Conservation (phyloP, 2,329 filamentous ascomycete species). For the Acephala macrosclerotiorum region DNA sequence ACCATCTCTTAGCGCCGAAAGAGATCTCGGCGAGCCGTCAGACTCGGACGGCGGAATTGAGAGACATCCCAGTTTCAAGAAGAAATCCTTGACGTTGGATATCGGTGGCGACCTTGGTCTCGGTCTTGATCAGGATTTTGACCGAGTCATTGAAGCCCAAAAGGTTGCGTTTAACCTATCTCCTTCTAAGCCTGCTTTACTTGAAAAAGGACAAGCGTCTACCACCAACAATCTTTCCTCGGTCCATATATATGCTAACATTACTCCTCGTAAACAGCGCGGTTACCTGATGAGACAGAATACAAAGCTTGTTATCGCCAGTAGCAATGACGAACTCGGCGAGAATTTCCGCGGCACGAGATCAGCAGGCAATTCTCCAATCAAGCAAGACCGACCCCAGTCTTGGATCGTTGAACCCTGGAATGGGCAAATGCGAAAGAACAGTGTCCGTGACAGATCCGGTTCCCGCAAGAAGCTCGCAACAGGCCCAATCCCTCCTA, state of each 20-base stretch:
- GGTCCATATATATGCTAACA: slow-evolving; percentile 63
- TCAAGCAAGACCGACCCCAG: slow-evolving; percentile 81
- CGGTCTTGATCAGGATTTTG: slow-evolving; percentile 90
- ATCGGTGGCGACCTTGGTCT: slow-evolving; percentile 79
- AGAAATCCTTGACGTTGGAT: slow-evolving; percentile 82
- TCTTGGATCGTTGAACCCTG: slow-evolving; percentile 98
- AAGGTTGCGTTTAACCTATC: slow-evolving; percentile 75
- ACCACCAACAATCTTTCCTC: slow-evolving; percentile 16
- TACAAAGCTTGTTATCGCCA: slow-evolving; percentile 96
- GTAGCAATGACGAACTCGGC: slow-evolving; percentile 68
- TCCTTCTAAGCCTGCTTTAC: slow-evolving; percentile 36
- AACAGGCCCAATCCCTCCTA: slow-evolving; percentile 74
- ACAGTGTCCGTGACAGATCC: slow-evolving; percentile 67
- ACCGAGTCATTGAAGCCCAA: slow-evolving; percentile 93
- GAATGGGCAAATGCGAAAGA: slow-evolving; percentile 80
- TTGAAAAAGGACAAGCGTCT: slow-evolving; percentile 56
- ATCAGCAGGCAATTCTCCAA: slow-evolving; percentile 72
- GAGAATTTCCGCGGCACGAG: slow-evolving; percentile 61
- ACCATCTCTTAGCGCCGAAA: slow-evolving; percentile 56
- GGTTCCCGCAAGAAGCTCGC: slow-evolving; percentile 48
- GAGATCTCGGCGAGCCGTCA: slow-evolving; percentile 35
- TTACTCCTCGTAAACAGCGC: slow-evolving; percentile 75
- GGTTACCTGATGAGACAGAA: slow-evolving; percentile 99
- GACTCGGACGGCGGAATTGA: slow-evolving; percentile 43
- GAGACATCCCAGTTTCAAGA: slow-evolving; percentile 77